Percentiles rank a stretch among this genome's conserved stretches.
Conservation (phyloP, 2,329 filamentous ascomycete species). For the Alternaria novae-zelandiae region DNA sequence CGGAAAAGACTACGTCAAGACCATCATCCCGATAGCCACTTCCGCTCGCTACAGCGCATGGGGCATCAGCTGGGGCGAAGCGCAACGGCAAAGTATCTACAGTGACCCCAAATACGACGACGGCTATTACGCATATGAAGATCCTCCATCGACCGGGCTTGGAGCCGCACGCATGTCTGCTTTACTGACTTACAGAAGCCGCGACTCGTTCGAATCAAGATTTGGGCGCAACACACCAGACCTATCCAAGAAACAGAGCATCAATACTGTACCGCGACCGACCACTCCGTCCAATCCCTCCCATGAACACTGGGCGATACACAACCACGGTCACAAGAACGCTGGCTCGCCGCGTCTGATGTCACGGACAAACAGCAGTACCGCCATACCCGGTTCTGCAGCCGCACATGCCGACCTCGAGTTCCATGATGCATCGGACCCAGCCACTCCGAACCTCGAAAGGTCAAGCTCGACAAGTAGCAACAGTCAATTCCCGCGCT, state of each 20-base stretch:
- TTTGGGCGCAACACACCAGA: conserved; percentile 95
- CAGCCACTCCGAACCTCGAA: conserved; percentile 35
- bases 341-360: conserved; percentile 52
- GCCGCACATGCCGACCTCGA: conserved; percentile 52
- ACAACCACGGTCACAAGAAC: conserved; percentile 59
- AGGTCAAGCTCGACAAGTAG: conserved; percentile 18
- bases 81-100: conserved; percentile 92
- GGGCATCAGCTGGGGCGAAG: conserved; percentile 91
- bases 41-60: conserved; percentile 85
- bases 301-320: conserved; percentile 59
- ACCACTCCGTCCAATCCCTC: conserved; percentile 42
- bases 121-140: conserved; percentile 87
- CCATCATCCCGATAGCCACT: conserved; percentile 82
- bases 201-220: conserved; percentile 94
- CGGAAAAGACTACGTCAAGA: conserved; percentile 82
- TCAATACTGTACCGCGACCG: conserved; percentile 69
- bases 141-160: conserved; percentile 85
- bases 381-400: conserved; percentile 27
- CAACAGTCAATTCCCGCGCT: conserved; percentile 29
- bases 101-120: conserved; percentile 98
- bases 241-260: conserved; percentile 80
- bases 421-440: conserved; percentile 52
- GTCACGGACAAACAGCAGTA: conserved; percentile 45
- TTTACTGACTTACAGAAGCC: conserved; percentile 91
- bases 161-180: conserved; percentile 97